Evolutionary conservation across 768 basidiomycete genomes (phyloP).

Genomic region (Mycena pura): DNA sequence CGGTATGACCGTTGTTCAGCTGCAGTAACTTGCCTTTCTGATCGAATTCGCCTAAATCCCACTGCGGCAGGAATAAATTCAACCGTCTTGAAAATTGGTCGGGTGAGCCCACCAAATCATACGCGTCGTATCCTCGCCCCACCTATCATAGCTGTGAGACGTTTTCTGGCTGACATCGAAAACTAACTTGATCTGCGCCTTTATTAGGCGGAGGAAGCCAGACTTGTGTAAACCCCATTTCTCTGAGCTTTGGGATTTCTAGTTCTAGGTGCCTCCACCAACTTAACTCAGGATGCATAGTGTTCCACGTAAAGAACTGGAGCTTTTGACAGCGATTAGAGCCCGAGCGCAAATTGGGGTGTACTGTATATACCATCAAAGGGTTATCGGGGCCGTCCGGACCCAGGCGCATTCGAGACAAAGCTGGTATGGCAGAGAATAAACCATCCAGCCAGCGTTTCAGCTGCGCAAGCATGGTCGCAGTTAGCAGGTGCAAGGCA

Average conservation of each 20-base stretch:
- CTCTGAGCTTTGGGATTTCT: slow-evolving; percentile 66
- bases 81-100: not conserved
- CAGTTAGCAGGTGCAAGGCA: not conserved
- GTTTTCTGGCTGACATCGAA: not conserved
- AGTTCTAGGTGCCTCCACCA: slow-evolving; percentile 84
- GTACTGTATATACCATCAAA: slow-evolving; percentile 61
- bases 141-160: slow-evolving; percentile 43
- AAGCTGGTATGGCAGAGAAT: slow-evolving; percentile 41
- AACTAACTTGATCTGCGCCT: slow-evolving; percentile 64
- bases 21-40: slow-evolving; percentile 67
- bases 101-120: slow-evolving; percentile 69
- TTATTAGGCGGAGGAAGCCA: slow-evolving; percentile 90
- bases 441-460: slow-evolving; percentile 36
- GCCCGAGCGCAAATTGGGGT: not conserved
- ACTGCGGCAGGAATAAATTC: slow-evolving; percentile 48
- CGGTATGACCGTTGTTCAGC: not conserved
- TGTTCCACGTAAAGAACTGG: slow-evolving; percentile 89
- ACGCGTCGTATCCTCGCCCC: slow-evolving; percentile 85
- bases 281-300: slow-evolving; percentile 59
- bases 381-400: slow-evolving; percentile 61
- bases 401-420: slow-evolving; percentile 67
- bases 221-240: slow-evolving; percentile 78
- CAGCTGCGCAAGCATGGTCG: slow-evolving; percentile 39
- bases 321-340: slow-evolving; percentile 48
- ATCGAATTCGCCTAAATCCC: slow-evolving; percentile 87